phyloP scores from a whole-genome alignment of 345 rosid genomes.

The Eucalyptus tenuipes region DNA sequence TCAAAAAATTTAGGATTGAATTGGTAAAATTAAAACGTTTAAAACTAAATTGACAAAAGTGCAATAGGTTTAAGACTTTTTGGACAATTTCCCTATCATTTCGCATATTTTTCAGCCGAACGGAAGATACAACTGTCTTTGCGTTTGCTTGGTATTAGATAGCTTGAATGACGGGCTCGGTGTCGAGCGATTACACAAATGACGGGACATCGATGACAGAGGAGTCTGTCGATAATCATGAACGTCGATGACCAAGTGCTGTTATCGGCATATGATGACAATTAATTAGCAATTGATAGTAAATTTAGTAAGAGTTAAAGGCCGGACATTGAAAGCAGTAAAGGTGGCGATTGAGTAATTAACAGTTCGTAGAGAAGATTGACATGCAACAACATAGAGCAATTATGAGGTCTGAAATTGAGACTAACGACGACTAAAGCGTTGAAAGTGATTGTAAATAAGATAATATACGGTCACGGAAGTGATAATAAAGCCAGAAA shows the following conservation, averaged over 20 bases:
- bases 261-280: not conserved
- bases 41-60: fast-evolving
- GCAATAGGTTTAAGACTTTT: fast-evolving
- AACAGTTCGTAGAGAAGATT: not conserved
- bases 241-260: not conserved
- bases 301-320: not conserved
- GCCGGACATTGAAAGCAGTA: not conserved
- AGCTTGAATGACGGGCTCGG: not conserved
- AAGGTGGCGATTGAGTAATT: not conserved
- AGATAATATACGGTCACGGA: not conserved
- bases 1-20: no score
- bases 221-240: not conserved
- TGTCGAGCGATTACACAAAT: not conserved
- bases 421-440: not conserved
- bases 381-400: not conserved
- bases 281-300: not conserved
- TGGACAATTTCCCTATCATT: no score
- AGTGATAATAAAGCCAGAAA: not conserved
- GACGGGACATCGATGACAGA: not conserved
- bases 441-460: not conserved
- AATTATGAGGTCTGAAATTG: not conserved
- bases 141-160: not conserved
- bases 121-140: fast-evolving
- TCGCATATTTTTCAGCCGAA: fast-evolving
- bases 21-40: no score